Evolutionary conservation across 495 filamentous ascomycete species (phyloP).

Genomic region (Usnea hakonensis): DNA sequence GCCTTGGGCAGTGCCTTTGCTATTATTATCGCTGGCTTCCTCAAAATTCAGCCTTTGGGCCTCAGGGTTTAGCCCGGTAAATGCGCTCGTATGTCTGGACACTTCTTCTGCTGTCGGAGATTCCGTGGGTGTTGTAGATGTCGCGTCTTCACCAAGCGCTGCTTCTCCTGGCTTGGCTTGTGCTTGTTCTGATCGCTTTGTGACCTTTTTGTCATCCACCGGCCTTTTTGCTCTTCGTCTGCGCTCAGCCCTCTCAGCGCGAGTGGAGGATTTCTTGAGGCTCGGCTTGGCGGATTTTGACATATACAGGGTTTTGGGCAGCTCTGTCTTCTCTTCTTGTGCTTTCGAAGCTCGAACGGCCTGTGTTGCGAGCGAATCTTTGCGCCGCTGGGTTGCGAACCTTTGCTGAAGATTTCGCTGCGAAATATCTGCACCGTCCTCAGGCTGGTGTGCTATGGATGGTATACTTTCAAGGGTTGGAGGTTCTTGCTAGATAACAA

Average conservation of each 20-base stretch:
- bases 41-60: background rate
- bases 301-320: background rate
- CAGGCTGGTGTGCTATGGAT: background rate
- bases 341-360: background rate
- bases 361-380: conserved; percentile 7
- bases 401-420: conserved; percentile 15
- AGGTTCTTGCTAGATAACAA: background rate
- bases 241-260: background rate
- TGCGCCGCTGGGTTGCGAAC: conserved; percentile 8
- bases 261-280: background rate
- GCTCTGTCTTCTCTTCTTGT: background rate
- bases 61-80: background rate
- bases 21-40: background rate
- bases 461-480: background rate
- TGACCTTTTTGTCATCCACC: background rate
- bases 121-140: background rate
- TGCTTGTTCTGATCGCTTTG: background rate
- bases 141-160: background rate
- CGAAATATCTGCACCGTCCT: background rate
- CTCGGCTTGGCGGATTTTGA: background rate
- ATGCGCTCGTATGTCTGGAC: background rate
- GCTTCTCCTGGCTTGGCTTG: background rate
- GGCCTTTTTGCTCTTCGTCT: background rate
- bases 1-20: background rate
- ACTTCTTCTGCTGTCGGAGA: background rate